A percentile compares a stretch with the other conserved stretches of the same genome.
phyloP scores from a whole-genome alignment of 1,284 basidiomycete species.

The Waitea zeae region DNA sequence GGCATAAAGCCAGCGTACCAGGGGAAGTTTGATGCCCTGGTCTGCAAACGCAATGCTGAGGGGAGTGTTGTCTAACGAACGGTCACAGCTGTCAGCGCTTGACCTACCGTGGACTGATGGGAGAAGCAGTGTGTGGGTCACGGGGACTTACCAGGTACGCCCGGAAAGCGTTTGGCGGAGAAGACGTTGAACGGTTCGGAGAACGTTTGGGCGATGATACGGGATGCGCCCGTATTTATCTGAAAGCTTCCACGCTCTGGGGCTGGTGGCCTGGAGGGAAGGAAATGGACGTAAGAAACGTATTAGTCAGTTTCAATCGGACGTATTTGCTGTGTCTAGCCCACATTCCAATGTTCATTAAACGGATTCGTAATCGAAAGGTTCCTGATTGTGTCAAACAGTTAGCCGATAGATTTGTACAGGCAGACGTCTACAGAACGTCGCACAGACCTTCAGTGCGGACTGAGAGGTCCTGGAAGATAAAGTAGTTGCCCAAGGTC shows the following conservation, averaged over 20 bases:
- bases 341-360: constrained; percentile 78
- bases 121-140: neutral
- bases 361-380: constrained; percentile 61
- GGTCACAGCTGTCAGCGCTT: too few species aligned
- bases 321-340: constrained; percentile 21
- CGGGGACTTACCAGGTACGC: constrained; percentile 55
- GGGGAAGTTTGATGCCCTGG: constrained; percentile 80
- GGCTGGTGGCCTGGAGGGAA: constrained; percentile 36
- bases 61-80: constrained; percentile 57
- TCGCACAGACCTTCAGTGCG: constrained; percentile 54
- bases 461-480: constrained; percentile 77
- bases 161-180: constrained; percentile 85
- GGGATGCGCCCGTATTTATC: constrained; percentile 46
- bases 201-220: constrained; percentile 70
- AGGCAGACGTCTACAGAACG: neutral
- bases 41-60: constrained; percentile 82
- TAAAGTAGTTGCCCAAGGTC: constrained; percentile 72
- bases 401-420: constrained; percentile 1
- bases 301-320: neutral
- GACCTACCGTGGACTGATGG: neutral
- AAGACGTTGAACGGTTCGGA: constrained; percentile 83
- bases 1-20: too few species aligned
- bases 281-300: neutral
- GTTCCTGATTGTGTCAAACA: constrained; percentile 28
- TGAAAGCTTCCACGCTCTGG: constrained; percentile 48